Evolutionary conservation across 345 rosid species (phyloP).

Genomic region (Murraya paniculata): DNA sequence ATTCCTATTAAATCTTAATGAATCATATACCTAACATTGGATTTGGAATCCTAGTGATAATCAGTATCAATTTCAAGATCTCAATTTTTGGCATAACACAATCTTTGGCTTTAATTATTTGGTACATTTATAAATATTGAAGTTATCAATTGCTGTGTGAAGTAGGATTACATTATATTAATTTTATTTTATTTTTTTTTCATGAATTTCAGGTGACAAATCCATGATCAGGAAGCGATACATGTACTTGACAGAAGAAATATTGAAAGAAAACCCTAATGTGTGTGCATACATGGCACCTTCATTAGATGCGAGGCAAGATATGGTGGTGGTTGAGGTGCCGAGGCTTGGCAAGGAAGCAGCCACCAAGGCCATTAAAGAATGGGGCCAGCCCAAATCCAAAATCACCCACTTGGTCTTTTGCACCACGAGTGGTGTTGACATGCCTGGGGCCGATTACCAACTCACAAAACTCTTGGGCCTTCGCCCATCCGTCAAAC

Average conservation of each 20-base stretch:
- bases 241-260: slow-evolving; percentile 43
- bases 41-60: background rate
- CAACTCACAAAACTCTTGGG: slow-evolving; percentile 59
- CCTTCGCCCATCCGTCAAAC: slow-evolving; percentile 48
- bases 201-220: slow-evolving; percentile 36
- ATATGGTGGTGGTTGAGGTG: slow-evolving; percentile 42
- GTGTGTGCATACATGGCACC: slow-evolving; percentile 41
- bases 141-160: too few relatives aligned
- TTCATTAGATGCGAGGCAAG: slow-evolving; percentile 45
- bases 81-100: background rate
- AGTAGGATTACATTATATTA: too few relatives aligned
- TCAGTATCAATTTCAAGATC: background rate
- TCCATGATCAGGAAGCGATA: slow-evolving; percentile 46
- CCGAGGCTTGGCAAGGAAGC: slow-evolving; percentile 56
- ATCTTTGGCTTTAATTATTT: background rate
- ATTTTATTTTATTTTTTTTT: background rate
- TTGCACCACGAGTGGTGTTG: slow-evolving; percentile 53
- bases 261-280: slow-evolving; percentile 37
- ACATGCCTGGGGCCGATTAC: slow-evolving; percentile 64
- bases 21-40: background rate
- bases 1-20: background rate
- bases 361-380: slow-evolving; percentile 44
- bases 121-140: background rate
- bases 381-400: slow-evolving; percentile 60
- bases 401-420: slow-evolving; percentile 55